A percentile compares a stretch with the other conserved stretches of the same genome.
phyloP scores from a whole-genome alignment of 83 land plant genomes.

The Thuja plicata region DNA sequence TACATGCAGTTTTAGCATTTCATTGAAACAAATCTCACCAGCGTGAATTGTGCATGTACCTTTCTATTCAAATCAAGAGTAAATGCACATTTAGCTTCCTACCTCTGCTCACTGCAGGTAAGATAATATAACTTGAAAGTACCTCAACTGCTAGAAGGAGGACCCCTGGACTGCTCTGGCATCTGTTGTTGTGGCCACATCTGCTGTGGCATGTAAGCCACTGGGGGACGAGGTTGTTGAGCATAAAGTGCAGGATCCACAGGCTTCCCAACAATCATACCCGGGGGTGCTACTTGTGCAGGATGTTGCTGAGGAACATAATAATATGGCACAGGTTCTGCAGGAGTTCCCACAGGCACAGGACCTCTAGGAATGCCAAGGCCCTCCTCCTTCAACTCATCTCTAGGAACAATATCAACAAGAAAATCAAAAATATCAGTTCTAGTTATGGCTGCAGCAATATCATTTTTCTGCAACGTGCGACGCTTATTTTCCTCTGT shows the following conservation, averaged over 20 bases:
- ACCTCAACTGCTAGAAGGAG: constrained; percentile 6
- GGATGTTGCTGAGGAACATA: constrained; percentile 32
- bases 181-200: constrained; percentile 41
- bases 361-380: constrained; percentile 50
- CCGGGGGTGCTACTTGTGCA: constrained; percentile 34
- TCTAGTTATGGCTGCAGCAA: constrained; percentile 68
- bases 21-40: constrained; percentile 3
- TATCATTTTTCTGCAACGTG: constrained; percentile 71
- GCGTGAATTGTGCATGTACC: neutral
- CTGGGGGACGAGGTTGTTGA: constrained; percentile 41
- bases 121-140: neutral
- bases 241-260: constrained; percentile 49
- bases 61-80: neutral
- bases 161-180: constrained; percentile 18
- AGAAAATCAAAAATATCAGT: constrained; percentile 73
- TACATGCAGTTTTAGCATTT: neutral
- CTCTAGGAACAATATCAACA: constrained; percentile 70
- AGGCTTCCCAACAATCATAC: constrained; percentile 50
- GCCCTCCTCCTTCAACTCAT: constrained; percentile 68
- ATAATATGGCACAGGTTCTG: constrained; percentile 41
- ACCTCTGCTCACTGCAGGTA: neutral
- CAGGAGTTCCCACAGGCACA: constrained; percentile 53
- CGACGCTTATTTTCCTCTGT: constrained; percentile 70
- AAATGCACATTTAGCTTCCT: neutral
- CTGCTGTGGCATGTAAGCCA: constrained; percentile 52